Percentiles rank a stretch among this genome's conserved stretches.
phyloP scores from a whole-genome alignment of 2,329 filamentous ascomycete species.

The Colletotrichum truncatum region DNA sequence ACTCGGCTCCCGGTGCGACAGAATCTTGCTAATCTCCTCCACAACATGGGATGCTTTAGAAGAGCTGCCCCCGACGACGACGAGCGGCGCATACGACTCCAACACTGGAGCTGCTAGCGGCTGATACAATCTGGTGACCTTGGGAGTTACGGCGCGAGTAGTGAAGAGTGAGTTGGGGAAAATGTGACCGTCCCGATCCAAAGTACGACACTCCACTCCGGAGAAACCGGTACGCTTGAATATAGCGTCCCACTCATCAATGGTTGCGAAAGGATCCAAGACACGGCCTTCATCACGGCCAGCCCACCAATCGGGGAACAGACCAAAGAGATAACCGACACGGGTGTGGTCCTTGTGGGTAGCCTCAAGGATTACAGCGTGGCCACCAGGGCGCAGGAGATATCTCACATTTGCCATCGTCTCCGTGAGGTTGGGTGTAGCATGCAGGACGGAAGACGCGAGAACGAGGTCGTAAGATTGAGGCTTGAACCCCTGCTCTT shows the following conservation, averaged over 20 bases:
- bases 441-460: slow-evolving; percentile 40
- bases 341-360: slow-evolving; percentile 26
- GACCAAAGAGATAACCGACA: slow-evolving; percentile 28
- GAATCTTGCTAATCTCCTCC: too few relatives aligned
- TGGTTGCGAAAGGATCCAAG: slow-evolving; percentile 34
- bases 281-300: slow-evolving; percentile 34
- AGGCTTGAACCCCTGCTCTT: slow-evolving; percentile 38
- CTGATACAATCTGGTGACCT: too few relatives aligned
- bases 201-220: background rate
- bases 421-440: slow-evolving; percentile 34
- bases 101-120: too few relatives aligned
- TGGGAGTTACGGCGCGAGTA: background rate
- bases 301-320: slow-evolving; percentile 42
- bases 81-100: too few relatives aligned
- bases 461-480: slow-evolving; percentile 40
- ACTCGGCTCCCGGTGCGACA: too few relatives aligned
- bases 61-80: too few relatives aligned
- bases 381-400: slow-evolving; percentile 43
- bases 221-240: slow-evolving; percentile 38
- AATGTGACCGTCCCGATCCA: background rate
- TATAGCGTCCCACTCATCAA: slow-evolving; percentile 37
- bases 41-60: too few relatives aligned
- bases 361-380: slow-evolving; percentile 30
- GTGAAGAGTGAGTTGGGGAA: slow-evolving; percentile 9
- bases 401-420: slow-evolving; percentile 35